Evolutionary conservation across 179 eudicot species (phyloP), one percentile per base, ranked within the genome.

Genomic region (Silene vulgaris): DNA sequence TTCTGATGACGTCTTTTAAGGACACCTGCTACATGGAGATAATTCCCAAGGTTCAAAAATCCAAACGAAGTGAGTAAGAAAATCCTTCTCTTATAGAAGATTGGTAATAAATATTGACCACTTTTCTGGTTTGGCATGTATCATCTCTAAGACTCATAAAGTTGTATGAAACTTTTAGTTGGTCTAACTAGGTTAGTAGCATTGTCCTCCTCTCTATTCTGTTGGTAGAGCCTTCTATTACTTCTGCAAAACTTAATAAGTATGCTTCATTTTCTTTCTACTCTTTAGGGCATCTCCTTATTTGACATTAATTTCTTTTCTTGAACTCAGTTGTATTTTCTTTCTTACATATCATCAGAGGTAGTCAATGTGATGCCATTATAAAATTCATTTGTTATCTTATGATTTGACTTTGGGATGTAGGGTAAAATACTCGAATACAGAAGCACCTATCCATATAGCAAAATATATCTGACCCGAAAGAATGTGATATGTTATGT

Each of bases 1-100:
- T 88, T 65, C 87, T 88, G n/a, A 82, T 88, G 72, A 88, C 91
- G 71, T 87, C 89, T 77, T 88, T 88, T 81, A 88, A 88, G 82
- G 90, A 87, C 79, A 87, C 91, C 45, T 88, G 91, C 79, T 87
- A 88, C 77, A 88, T 88, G 78, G 91, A 88, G 83, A 88, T 88
- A 59, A 79, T 88, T 79, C 91, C 91, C 0, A 86, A 82, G 78
- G 81, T 69, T 82, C 86, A 85, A 73, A 85, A 84, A 82, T 88
- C 91, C 65, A 82, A 83, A 57, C 82, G 91, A 87, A 88, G 91
- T 32, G 35, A 32, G 35, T 35, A 35, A 35, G 40, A 35, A 35
- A 35, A 35, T 35, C 40, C 40, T 35, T 35, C 40, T 35, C 40
- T 35, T 35, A 6, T 35, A 35, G 8, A 35, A 23, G 67, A 62